Evolutionary conservation across 345 rosid species (phyloP).

Genomic region (Brassica cretica): DNA sequence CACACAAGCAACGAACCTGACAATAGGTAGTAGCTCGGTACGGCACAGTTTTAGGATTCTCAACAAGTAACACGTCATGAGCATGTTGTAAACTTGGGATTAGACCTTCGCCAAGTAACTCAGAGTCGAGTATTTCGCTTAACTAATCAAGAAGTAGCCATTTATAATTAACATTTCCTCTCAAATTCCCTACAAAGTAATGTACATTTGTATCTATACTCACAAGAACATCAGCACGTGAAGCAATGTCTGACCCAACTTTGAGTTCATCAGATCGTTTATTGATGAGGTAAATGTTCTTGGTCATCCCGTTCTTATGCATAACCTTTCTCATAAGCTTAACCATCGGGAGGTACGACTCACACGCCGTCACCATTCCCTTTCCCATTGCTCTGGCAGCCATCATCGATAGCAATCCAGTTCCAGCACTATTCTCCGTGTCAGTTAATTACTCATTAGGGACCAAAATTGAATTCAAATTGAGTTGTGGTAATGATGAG

Average conservation of each 20-base stretch:
- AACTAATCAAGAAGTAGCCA: slow-evolving; percentile 48
- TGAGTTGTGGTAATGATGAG: slow-evolving; percentile 15
- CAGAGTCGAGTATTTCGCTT: slow-evolving; percentile 93
- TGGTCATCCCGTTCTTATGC: slow-evolving; percentile 67
- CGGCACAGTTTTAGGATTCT: slow-evolving; percentile 78
- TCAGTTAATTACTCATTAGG: background rate
- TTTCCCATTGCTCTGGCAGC: slow-evolving; percentile 63
- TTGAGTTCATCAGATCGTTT: slow-evolving; percentile 79
- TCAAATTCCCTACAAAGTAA: slow-evolving; percentile 1
- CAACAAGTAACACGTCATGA: slow-evolving; percentile 73
- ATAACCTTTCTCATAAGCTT: slow-evolving; percentile 85
- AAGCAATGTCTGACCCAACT: slow-evolving; percentile 65
- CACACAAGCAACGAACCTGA: slow-evolving; percentile 53
- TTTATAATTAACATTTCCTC: background rate
- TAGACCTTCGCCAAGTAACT: slow-evolving; percentile 91
- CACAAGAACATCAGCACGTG: slow-evolving; percentile 80
- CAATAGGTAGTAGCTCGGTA: slow-evolving; percentile 76
- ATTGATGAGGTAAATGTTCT: slow-evolving; percentile 53
- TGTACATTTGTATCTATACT: slow-evolving; percentile 34
- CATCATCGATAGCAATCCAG: slow-evolving; percentile 97
- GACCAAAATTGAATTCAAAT: background rate
- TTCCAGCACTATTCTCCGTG: slow-evolving; percentile 66
- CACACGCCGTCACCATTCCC: slow-evolving; percentile 93
- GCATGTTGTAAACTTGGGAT: slow-evolving; percentile 94
- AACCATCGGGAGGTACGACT: slow-evolving; percentile 93